phyloP scores from a whole-genome alignment of 2,329 filamentous ascomycete species.

The Aspergillus quadrilineatus region DNA sequence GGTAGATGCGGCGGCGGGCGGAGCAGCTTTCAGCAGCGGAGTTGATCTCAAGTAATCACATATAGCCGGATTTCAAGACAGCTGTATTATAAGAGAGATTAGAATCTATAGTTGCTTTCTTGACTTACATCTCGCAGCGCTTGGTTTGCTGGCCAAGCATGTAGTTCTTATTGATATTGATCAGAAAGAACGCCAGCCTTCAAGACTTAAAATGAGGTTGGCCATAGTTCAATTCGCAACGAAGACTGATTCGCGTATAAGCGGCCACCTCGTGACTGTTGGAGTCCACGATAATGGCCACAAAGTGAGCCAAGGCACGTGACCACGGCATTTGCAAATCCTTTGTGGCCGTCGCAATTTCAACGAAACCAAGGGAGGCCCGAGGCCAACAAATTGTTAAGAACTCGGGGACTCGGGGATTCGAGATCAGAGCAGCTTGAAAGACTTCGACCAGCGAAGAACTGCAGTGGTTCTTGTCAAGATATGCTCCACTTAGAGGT shows the following conservation, averaged over 20 bases:
- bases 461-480: too few relatives aligned
- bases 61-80: background rate
- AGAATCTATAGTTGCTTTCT: background rate
- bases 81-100: background rate
- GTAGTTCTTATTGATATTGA: background rate
- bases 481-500: background rate
- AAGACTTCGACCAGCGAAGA: too few relatives aligned
- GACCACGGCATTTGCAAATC: too few relatives aligned
- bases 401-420: background rate
- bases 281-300: too few relatives aligned
- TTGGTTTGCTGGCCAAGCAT: background rate
- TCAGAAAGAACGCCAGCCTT: too few relatives aligned
- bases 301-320: too few relatives aligned
- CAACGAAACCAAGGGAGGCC: too few relatives aligned
- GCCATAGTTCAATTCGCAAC: too few relatives aligned
- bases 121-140: background rate
- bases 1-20: constrained; percentile 42
- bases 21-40: constrained; percentile 32
- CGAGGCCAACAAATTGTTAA: background rate
- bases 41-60: constrained; percentile 27
- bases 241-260: too few relatives aligned
- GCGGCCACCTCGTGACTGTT: too few relatives aligned
- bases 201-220: too few relatives aligned
- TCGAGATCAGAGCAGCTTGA: background rate
- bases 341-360: too few relatives aligned